Evolutionary conservation across 352 stramenopile genomes (phyloP).

Genomic region (Pythium scleroteichum): DNA sequence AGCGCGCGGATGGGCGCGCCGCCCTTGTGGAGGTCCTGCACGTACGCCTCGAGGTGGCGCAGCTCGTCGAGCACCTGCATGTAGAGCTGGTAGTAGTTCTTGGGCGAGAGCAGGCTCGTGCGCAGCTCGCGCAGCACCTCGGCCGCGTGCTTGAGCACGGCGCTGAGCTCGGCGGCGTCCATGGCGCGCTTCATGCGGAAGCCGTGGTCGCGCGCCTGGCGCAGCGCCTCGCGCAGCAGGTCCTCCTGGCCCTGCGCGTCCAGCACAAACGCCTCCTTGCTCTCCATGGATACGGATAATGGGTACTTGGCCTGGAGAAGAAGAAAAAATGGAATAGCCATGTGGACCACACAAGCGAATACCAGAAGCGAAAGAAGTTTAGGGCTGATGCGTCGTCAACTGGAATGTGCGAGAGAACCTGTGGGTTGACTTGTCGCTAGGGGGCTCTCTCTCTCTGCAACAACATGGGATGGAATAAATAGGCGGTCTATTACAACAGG

Average conservation of each 20-base stretch:
- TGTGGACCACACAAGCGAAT: neutral
- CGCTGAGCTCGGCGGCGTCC: conserved; percentile 67
- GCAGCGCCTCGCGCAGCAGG: conserved; percentile 73
- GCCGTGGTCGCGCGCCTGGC: conserved; percentile 68
- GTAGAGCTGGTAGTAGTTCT: conserved; percentile 99
- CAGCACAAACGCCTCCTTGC: conserved; percentile 45
- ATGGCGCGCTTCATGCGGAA: conserved; percentile 88
- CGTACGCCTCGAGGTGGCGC: conserved; percentile 93
- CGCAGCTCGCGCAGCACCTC: conserved; percentile 86
- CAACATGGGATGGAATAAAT: conserved; percentile 1
- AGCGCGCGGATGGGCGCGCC: conserved; percentile 90
- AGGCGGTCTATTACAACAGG: neutral
- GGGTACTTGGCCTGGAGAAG: neutral
- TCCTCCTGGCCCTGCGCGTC: conserved; percentile 68
- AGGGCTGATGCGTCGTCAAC: neutral
- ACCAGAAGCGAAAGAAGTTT: neutral
- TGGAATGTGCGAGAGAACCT: too few species aligned
- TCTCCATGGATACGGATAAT: conserved; percentile 5
- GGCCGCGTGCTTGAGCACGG: conserved; percentile 78
- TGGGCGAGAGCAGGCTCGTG: conserved; percentile 92
- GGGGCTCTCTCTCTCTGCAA: too few species aligned
- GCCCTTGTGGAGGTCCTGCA: conserved; percentile 78
- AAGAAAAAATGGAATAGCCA: neutral
- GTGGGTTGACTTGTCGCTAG: too few species aligned
- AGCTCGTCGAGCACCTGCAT: conserved; percentile 94